A percentile compares a stretch with the other conserved stretches of the same genome.
phyloP scores from a whole-genome alignment of 495 filamentous ascomycete species.

The Pyronema omphalodes region DNA sequence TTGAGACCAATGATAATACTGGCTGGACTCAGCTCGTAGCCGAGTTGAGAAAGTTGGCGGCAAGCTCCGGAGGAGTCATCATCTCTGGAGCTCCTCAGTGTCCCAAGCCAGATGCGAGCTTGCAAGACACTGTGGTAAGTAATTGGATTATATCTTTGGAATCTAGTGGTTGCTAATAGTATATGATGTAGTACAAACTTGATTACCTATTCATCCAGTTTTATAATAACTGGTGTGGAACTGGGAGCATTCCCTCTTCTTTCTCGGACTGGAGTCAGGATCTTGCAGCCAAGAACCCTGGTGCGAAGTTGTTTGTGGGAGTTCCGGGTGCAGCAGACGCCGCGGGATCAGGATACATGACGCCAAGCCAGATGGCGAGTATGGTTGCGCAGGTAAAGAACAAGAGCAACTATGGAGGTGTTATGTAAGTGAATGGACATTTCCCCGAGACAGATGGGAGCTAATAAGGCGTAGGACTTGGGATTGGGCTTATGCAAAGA shows the following conservation, averaged over 20 bases:
- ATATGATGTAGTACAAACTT: slow-evolving; percentile 10
- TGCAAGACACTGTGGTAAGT: slow-evolving; percentile 24
- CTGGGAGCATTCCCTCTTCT: background rate
- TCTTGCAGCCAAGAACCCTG: background rate
- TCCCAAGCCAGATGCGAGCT: slow-evolving; percentile 28
- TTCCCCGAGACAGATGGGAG: too few species aligned
- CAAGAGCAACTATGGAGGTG: slow-evolving; percentile 1
- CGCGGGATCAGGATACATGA: background rate
- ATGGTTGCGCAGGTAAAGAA: background rate
- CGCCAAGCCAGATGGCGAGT: background rate
- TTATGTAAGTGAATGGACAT: background rate
- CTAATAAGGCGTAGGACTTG: too few species aligned
- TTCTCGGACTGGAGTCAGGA: background rate
- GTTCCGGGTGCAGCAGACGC: background rate
- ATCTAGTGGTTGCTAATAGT: too few species aligned
- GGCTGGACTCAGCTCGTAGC: slow-evolving; percentile 27
- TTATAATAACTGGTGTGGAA: slow-evolving; percentile 26
- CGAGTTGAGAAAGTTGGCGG: slow-evolving; percentile 26
- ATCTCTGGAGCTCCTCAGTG: slow-evolving; percentile 33
- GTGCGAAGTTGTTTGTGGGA: background rate
- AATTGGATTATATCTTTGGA: too few species aligned
- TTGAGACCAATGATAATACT: slow-evolving; percentile 24
- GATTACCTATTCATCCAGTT: slow-evolving; percentile 31
- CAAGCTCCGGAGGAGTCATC: slow-evolving; percentile 27
- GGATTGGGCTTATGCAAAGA: too few species aligned